These are phyloP conservation scores for Medicago arabica DNA, from an alignment of 306 rosid species.

Conservation along the genomic window DNA sequence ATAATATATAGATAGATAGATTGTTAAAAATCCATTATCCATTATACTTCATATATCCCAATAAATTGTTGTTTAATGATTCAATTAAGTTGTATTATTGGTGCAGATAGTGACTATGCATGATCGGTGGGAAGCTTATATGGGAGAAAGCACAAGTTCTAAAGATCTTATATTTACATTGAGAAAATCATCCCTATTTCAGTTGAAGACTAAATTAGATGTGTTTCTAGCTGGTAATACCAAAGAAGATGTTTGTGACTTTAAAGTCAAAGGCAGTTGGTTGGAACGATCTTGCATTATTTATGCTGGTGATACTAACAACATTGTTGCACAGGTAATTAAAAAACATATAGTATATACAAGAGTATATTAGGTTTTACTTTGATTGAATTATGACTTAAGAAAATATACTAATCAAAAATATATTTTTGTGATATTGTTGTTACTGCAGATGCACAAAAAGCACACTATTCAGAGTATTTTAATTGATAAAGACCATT, in stretches of 20 bases:
- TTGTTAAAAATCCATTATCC: too few species aligned
- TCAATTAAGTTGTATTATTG: not conserved
- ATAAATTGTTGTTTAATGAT: too few species aligned
- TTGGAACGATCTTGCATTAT: constrained; percentile 53
- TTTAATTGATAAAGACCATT: too few species aligned
- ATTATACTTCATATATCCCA: too few species aligned
- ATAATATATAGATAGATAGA: too few species aligned
- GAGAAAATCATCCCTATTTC: constrained; percentile 46
- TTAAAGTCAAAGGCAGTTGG: constrained; percentile 63
- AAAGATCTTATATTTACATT: constrained; percentile 50
- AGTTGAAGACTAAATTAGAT: constrained; percentile 48
- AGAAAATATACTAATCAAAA: too few species aligned
- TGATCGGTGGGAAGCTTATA: constrained; percentile 56
- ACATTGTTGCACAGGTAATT: constrained; percentile 54
- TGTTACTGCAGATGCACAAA: too few species aligned
- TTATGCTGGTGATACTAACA: constrained; percentile 61
- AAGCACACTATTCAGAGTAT: too few species aligned
- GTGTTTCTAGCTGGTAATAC: constrained; percentile 57
- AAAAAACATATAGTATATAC: not conserved
- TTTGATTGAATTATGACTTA: too few species aligned
- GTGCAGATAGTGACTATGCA: constrained; percentile 44
- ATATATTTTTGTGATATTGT: too few species aligned
- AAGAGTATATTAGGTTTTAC: too few species aligned
- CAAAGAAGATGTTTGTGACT: constrained; percentile 56
- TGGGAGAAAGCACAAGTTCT: constrained; percentile 27